Conservation (phyloP, 75 land plant species). For the Pseudotsuga menziesii region DNA sequence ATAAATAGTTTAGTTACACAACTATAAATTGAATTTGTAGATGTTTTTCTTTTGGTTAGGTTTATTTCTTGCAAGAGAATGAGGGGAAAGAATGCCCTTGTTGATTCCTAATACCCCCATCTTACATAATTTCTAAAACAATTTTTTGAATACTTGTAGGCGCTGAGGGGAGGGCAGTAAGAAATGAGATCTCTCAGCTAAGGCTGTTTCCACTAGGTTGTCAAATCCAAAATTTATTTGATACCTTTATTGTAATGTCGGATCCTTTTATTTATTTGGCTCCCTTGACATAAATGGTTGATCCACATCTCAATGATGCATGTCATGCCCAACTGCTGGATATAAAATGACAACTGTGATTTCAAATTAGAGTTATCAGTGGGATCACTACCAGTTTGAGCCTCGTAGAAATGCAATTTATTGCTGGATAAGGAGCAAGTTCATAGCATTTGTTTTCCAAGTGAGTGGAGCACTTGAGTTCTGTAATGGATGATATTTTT, state of each 20-base stretch:
- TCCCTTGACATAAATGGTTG: neutral
- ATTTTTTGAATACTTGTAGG: neutral
- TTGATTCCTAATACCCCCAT: too few species aligned
- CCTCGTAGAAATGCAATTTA: neutral
- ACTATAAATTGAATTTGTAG: too few species aligned
- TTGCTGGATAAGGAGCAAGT: neutral
- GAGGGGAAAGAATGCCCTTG: too few species aligned
- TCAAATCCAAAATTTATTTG: too few species aligned
- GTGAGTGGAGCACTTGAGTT: constrained; percentile 1
- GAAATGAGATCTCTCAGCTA: too few species aligned
- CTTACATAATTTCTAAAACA: neutral
- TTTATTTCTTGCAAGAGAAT: too few species aligned
- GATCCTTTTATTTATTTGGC: neutral
- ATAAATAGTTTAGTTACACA: too few species aligned
- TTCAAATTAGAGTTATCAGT: neutral
- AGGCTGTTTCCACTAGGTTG: too few species aligned
- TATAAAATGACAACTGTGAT: neutral
- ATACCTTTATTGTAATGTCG: neutral
- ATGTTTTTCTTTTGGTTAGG: too few species aligned
- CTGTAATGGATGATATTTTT: constrained; percentile 18
- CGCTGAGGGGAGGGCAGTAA: neutral
- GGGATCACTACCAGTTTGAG: neutral
- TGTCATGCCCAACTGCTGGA: neutral
- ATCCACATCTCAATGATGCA: neutral
- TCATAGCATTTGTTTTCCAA: neutral